Base-by-base conservation (phyloP, 2,329 filamentous ascomycete genomes). In the Podosphaera xanthii region DNA sequence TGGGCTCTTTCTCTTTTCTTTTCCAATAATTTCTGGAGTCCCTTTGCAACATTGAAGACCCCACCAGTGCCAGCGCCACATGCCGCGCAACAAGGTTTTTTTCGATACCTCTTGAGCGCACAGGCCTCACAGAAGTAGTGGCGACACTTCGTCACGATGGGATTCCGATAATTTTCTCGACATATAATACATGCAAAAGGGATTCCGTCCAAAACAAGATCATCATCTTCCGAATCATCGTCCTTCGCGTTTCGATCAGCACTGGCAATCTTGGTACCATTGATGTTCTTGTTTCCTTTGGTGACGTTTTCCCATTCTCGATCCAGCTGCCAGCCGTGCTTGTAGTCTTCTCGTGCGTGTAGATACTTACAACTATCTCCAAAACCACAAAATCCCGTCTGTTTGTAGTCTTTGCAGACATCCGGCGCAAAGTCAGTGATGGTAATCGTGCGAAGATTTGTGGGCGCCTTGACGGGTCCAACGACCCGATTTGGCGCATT, bases 71-170 rank as follows among this genome's bases (percentile, higher is more conserved):
- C 86, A 0, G 83, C 76, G 0, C 87, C 86, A 69, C 92, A 97
- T 3, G 85, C 86, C 1, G 87, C 87, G 70, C 92, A 97, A 2
- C 80, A 81, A 3, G 90, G 90, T 65, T 90, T 87, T 68, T 87
- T 92, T 62, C 86, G 78, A 69, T 96, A 97, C 63, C 90, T 74
- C 69, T 86, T 82, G 65, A 97, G 74, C 34, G 92, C 92, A 70
- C 92, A 98, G 0, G 78, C 76, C 70, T 96, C 86, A 69, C 92
- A 98, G 68, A 97, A 97, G 70, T 97, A 97, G 70, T 98, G 92
- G 0, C 88, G 86, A 65, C 92, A 98, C 64, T 88, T 85, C 10
- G 92, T 97, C 33, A 91, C 74, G 10, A 97, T 79, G 0, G 92
- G 91, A 60, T 80, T 75, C 59, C 66, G 67, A 54, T 55, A 76